Evolutionary conservation across 805 yeast genomes (phyloP).

Genomic region (Kurtzmaniella cleridarum): DNA sequence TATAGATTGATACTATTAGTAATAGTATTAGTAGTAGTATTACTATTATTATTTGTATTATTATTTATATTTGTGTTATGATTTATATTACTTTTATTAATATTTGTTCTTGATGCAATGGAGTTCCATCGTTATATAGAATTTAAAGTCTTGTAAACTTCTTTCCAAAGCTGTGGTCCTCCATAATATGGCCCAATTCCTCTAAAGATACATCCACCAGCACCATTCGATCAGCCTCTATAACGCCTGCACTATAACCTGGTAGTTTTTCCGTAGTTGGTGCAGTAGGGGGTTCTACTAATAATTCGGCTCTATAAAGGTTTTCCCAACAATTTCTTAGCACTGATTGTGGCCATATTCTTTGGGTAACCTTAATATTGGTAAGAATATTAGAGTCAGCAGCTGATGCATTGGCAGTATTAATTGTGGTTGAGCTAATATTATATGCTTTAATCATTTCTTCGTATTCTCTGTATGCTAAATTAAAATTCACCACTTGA

Average conservation of each 20-base stretch:
- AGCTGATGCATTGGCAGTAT: constrained; percentile 26
- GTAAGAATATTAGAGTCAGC: constrained; percentile 28
- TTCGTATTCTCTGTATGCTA: constrained; percentile 73
- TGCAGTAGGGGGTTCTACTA: constrained; percentile 42
- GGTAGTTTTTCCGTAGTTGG: constrained; percentile 38
- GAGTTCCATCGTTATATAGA: neutral
- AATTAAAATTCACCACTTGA: constrained; percentile 65
- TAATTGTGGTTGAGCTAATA: constrained; percentile 22
- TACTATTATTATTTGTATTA: no score
- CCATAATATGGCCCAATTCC: constrained; percentile 37
- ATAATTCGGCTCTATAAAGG: constrained; percentile 49
- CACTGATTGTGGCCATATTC: constrained; percentile 57
- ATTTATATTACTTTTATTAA: no score
- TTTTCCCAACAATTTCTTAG: constrained; percentile 73
- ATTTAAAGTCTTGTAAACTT: constrained; percentile 18
- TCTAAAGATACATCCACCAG: constrained; percentile 48
- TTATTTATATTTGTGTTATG: no score
- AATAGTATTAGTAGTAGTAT: no score
- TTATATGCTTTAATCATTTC: constrained; percentile 44
- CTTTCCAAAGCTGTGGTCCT: constrained; percentile 17
- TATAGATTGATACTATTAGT: no score
- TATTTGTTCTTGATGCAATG: no score
- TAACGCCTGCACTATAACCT: constrained; percentile 23
- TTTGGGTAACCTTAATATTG: constrained; percentile 32
- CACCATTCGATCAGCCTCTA: constrained; percentile 45